Conservation (phyloP, 345 rosid species). For the Syzygium oleosum region DNA sequence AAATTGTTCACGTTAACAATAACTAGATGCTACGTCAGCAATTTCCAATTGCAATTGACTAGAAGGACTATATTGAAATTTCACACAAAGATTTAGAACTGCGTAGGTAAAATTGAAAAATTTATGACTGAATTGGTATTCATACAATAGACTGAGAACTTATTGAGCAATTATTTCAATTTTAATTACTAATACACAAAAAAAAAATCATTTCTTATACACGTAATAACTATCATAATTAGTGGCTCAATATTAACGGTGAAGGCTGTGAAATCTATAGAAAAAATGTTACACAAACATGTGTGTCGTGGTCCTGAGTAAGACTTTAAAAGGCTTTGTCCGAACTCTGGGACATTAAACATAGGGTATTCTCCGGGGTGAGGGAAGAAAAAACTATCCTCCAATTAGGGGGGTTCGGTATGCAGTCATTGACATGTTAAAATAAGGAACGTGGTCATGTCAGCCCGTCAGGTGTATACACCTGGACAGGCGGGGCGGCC, state of each 20-base stretch:
- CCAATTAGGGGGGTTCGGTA: too few relatives aligned
- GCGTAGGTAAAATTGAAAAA: not conserved
- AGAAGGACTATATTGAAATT: accelerated
- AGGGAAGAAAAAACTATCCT: too few relatives aligned
- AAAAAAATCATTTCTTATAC: not conserved
- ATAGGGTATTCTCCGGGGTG: too few relatives aligned
- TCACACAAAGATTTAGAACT: accelerated
- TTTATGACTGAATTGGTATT: too few relatives aligned
- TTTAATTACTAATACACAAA: not conserved
- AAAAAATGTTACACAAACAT: not conserved
- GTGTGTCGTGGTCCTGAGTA: not conserved
- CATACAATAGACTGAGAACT: not conserved
- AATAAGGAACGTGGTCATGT: too few relatives aligned
- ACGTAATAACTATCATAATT: accelerated
- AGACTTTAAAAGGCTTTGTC: too few relatives aligned
- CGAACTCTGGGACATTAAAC: too few relatives aligned
- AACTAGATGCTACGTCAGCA: accelerated
- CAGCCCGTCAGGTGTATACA: too few relatives aligned
- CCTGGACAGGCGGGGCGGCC: too few relatives aligned
- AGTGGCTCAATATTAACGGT: accelerated
- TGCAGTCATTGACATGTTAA: too few relatives aligned
- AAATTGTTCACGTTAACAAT: not conserved
- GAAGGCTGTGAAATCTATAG: accelerated
- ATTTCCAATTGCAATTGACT: not conserved
- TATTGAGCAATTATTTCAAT: not conserved